Conservation (phyloP, 129 eudicot genomes). For the Deinandra increscens region DNA sequence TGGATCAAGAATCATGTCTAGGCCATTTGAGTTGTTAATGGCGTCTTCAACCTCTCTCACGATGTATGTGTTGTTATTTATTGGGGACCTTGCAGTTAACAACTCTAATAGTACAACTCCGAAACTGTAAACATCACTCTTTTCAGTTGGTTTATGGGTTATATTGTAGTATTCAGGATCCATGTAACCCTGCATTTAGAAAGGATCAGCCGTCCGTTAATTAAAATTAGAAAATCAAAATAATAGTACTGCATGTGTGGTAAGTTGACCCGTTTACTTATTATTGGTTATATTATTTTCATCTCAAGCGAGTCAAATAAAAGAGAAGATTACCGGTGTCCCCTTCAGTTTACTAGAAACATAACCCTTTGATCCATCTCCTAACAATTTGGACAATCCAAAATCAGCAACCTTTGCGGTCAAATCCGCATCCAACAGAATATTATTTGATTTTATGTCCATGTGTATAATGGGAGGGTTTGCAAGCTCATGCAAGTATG, state of each 20-base stretch:
- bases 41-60: constrained; percentile 53
- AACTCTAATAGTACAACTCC: constrained; percentile 80
- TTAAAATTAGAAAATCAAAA: not conserved
- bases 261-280: not conserved
- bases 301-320: not conserved
- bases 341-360: constrained; percentile 87
- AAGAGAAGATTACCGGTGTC: constrained; percentile 49
- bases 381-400: constrained; percentile 69
- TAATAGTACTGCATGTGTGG: not conserved
- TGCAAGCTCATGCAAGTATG: constrained; percentile 85
- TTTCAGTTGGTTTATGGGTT: constrained; percentile 75
- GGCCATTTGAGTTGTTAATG: constrained; percentile 21
- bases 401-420: constrained; percentile 90
- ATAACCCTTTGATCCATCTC: constrained; percentile 61
- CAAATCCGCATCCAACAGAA: constrained; percentile 57
- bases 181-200: constrained; percentile 73
- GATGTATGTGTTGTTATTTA: constrained; percentile 60
- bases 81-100: constrained; percentile 63
- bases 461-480: constrained; percentile 88
- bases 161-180: constrained; percentile 89
- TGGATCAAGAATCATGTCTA: constrained; percentile 52
- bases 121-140: too few relatives aligned
- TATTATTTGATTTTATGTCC: constrained; percentile 79
- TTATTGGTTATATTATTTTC: too few relatives aligned
- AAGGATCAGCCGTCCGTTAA: not conserved